Base-by-base conservation (phyloP, 352 stramenopile genomes). In the Phytophthora ohioensis region DNA sequence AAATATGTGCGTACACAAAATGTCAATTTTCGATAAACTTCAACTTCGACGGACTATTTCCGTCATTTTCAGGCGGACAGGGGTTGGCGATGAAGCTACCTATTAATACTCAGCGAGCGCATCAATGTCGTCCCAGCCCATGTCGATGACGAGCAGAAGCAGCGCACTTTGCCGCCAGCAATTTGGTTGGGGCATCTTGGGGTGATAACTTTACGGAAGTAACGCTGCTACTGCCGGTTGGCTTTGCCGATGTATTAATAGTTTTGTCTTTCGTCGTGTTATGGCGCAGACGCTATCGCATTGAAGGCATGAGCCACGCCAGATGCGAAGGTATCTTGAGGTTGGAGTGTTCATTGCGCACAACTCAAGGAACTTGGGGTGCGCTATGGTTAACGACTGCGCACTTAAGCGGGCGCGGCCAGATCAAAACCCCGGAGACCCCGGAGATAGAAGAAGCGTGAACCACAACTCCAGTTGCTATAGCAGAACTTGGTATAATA, bases 71-170 rank as follows among this genome's bases (percentile, higher is more conserved):
- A 21, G 21, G 21, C 21, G 21, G 21, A 27, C 21, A 27, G 21
- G 21, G 21, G 21, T 27, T 27, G 21, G 21, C 21, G 21, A 27
- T 27, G 21, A 27, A 27, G 21, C 21, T 21, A 21, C 21, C 21
- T 21, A 21, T 21, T 21, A 21, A 21, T 21, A 46, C 15, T 32
- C 55, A 12, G 12, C 6, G 27, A 80, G 53, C 3, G 73, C 68
- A 7, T 67, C 64, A 4, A 77, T 8, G 38, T 78, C 58, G 38
- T 80, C 59, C 73, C 73, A 80, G 6, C 62, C 73, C 8, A 45
- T 69, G 3, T 69, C 49, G 5, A 66, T 49, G 32, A 72, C 60
- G 10, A 51, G 17, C 1, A n/a, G 12, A 12, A 75, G 15, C 17
- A 80, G 36, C 4, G 38, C 41, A 41, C 15, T 39, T 34, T 74